Base-by-base conservation (phyloP, 257 asterid species). In the Orobanche coerulescens region DNA sequence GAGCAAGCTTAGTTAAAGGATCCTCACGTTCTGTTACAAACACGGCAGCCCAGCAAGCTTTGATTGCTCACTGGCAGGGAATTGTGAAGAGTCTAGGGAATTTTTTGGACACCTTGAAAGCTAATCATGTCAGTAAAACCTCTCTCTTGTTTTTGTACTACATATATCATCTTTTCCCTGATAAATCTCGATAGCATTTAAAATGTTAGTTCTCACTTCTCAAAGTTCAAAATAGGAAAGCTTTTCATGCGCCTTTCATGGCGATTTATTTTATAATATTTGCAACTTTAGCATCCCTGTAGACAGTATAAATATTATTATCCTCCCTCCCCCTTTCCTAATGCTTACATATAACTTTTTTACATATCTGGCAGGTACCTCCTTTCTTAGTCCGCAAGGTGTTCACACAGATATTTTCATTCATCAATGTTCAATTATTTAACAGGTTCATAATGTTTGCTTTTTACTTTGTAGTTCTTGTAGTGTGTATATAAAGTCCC, bases 1-100 rank as follows among this genome's bases (percentile, higher is more conserved):
- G 99, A 83, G 99, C 99, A 66, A 89, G 96, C 89, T 81, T 93
- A 68, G 97, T 89, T 37, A 93, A 93, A 76, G 97, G 99, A 49
- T 84, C 98, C 16, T 85, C 99, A 8, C 95, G 96, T 63, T 83
- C 96, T 65, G 87, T 81, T 61, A 86, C 85, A 12, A 93, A 78
- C 73, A 74, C 90, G 6, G 87, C 94, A 60, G 97, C 94, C 53
- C 97, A 93, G 79, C 96, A 93, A 81, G 90, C 84, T 71, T 73
- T 93, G 81, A 89, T 89, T 77, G 97, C 92, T 72, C 99, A 93
- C 70, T 93, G 98, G 98, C 97, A 93, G 75, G 96, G 99, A 65
- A 93, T 93, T 33, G 99, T 86, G 64, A 87, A 81, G 71, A 81
- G 94, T 85, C 90, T 93, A 3, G 95, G 85, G 58, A 84, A 66